A percentile compares a stretch with the other conserved stretches of the same genome.
Conservation (phyloP, 306 rosid genomes). For the Pyrus communis region DNA sequence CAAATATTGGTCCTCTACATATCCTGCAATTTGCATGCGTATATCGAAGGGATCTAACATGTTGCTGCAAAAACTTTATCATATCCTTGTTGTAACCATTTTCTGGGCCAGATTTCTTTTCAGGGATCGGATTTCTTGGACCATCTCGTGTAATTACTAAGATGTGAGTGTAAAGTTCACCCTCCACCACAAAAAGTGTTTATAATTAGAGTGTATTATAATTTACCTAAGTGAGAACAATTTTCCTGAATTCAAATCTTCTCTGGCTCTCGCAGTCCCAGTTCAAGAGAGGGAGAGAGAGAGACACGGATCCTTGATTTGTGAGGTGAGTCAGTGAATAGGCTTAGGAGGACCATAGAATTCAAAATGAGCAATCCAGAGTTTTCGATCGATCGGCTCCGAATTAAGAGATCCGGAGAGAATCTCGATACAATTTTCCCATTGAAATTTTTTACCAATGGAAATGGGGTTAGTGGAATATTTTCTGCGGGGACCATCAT, state of each 20-base stretch:
- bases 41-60: background rate
- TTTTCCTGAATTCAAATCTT: too few species aligned
- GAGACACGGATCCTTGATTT: too few species aligned
- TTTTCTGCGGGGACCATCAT: background rate
- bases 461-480: background rate
- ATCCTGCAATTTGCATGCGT: background rate
- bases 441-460: background rate
- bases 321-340: too few species aligned
- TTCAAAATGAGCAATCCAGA: too few species aligned
- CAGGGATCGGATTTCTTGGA: background rate
- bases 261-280: too few species aligned
- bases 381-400: too few species aligned
- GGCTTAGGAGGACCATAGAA: too few species aligned
- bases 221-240: background rate
- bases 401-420: too few species aligned
- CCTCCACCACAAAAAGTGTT: background rate
- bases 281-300: too few species aligned
- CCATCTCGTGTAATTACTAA: too few species aligned
- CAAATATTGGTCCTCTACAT: background rate
- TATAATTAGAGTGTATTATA: background rate
- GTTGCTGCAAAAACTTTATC: background rate
- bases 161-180: background rate
- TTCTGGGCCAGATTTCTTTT: background rate
- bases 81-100: background rate
- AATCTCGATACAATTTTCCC: background rate